Evolutionary conservation across 1,284 basidiomycete species (phyloP).

Genomic region (Ceratobasidium sp.): DNA sequence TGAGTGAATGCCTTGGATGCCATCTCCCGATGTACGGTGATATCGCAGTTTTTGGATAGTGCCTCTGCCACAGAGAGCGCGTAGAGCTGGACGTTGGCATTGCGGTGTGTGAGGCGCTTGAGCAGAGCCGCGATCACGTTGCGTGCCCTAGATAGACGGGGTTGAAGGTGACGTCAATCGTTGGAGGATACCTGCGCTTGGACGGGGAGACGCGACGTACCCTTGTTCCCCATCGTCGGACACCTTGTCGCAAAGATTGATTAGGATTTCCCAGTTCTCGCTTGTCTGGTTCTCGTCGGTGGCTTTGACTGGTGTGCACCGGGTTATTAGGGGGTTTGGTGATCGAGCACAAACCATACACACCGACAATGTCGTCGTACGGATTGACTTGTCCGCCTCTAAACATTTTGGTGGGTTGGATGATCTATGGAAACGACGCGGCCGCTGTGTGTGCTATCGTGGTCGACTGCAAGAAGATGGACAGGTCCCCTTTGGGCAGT

Average conservation of each 20-base stretch:
- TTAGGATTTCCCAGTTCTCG: conserved; percentile 95
- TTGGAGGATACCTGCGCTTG: conserved; percentile 33
- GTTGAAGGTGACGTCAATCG: conserved; percentile 26
- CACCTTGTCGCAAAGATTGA: conserved; percentile 97
- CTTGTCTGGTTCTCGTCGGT: conserved; percentile 93
- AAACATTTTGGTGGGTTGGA: conserved; percentile 61
- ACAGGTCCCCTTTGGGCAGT: not conserved
- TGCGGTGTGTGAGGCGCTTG: conserved; percentile 92
- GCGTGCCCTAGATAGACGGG: conserved; percentile 67
- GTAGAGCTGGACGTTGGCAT: conserved; percentile 96
- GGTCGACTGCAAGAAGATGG: not conserved
- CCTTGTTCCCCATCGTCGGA: conserved; percentile 84
- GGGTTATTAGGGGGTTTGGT: not conserved
- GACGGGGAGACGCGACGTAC: conserved; percentile 54
- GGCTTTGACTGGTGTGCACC: conserved; percentile 71
- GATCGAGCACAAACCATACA: not conserved
- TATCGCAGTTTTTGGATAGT: conserved; percentile 89
- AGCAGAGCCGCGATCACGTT: conserved; percentile 85
- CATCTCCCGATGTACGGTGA: conserved; percentile 85
- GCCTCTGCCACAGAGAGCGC: conserved; percentile 87
- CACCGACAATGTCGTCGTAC: conserved; percentile 94
- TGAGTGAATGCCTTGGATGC: conserved; percentile 90
- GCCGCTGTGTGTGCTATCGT: conserved; percentile 9
- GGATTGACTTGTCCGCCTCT: conserved; percentile 71
- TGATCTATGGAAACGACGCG: conserved; percentile 6